phyloP scores from a whole-genome alignment of 306 rosid species.

The Citrullus amarus region DNA sequence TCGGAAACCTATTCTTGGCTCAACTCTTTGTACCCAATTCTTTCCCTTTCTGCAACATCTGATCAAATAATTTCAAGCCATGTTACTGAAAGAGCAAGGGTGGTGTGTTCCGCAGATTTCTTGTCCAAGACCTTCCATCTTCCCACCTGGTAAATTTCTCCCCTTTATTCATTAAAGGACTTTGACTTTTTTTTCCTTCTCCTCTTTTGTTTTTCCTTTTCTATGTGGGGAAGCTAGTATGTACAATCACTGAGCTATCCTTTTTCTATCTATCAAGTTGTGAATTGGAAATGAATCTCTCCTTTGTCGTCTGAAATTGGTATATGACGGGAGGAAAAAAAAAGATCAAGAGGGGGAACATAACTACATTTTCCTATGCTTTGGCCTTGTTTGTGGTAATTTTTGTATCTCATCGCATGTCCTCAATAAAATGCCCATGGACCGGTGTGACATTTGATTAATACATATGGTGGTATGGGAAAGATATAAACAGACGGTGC shows the following conservation, averaged over 20 bases:
- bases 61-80: slow-evolving; percentile 9
- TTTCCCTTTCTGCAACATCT: neutral
- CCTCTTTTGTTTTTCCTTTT: neutral
- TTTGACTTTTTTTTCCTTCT: neutral
- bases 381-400: neutral
- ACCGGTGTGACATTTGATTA: neutral
- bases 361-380: neutral
- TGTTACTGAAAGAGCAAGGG: slow-evolving; percentile 4
- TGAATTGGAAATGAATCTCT: neutral
- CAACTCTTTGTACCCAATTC: neutral
- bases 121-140: slow-evolving; percentile 1
- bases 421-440: neutral
- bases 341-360: neutral
- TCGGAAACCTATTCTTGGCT: neutral
- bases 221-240: neutral
- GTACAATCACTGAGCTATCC: neutral
- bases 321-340: neutral
- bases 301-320: neutral
- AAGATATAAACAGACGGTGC: neutral
- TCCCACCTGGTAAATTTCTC: neutral
- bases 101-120: neutral
- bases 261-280: neutral
- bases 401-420: neutral
- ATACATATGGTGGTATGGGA: neutral
- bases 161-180: neutral